Evolutionary conservation across 495 filamentous ascomycete species (phyloP), one percentile per base, ranked within the genome.

Genomic region (Lophiostoma macrostomum): DNA sequence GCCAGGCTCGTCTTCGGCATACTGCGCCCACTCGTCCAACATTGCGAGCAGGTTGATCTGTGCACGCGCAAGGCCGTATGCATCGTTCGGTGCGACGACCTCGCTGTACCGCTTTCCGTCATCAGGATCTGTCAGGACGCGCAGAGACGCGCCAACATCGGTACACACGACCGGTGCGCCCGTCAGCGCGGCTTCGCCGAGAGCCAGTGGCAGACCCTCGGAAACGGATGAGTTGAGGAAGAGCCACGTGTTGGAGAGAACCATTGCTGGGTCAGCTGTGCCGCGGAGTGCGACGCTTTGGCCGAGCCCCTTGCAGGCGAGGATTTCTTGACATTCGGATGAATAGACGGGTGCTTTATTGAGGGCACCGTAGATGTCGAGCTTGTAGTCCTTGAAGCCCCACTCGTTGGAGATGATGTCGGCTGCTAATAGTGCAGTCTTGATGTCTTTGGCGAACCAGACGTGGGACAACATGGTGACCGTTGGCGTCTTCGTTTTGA

Each of bases 211-310:
- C 0, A 85, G 75, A 53, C 81, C 81, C 65, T 85, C 81, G 5
- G 81, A 83, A 2, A 85, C 71, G 4, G 81, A 85, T 0, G 81
- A 85, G 66, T 85, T 85, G 29, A 85, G 71, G 69, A 85, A 85
- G 5, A 84, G 73, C 81, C 81, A 85, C 32, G 79, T 79, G 42
- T 80, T 77, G 32, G 79, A 69, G 2, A 84, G 73, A 5, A 83
- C 81, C 41, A 74, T 74, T 56, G 74, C 73, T 0, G 80, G 77
- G 40, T 82, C 77, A 11, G 73, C 71, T n/a, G 75, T 79, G 14
- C 81, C 81, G 18, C 74, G 66, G 12, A 84, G 69, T 12, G 74
- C 73, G 44, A 81, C 80, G 42, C 69, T 66, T 14, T 71, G 68
- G 2, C 75, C 74, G 1, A 84, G 74, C 52, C 76, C 74, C 58